Evolutionary conservation across 192 early-diverging fungal species (phyloP), one percentile per base, ranked within the genome.

Genomic region (Mortierella antarctica): DNA sequence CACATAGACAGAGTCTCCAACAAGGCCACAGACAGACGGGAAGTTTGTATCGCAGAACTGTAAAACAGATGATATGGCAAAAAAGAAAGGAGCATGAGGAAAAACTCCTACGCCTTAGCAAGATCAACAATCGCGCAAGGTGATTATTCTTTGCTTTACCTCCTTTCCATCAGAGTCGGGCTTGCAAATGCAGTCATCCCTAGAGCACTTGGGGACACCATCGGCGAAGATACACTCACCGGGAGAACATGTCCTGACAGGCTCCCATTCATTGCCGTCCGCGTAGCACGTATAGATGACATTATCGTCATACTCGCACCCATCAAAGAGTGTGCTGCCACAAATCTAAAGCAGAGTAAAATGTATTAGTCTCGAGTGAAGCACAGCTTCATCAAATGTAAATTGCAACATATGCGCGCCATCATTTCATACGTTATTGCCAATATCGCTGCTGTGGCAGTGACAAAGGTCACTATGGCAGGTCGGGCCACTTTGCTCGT

Each of bases 41-140:
- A 64, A 64, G 49, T 64, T 64, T 10, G 20, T 31, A 23, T 49
- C 62, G 11, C 62, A 64, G 21, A 64, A 15, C 62, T 64, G 52
- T 4, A 9, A 51, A 15, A 13, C 14, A 40, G 0, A 8, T 15
- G n/a, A 17, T 1, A 52, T 1, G 51, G 20, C 20, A 5, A 40
- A 12, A 50, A 17, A 23, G 2, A n/a, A 18, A 6, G 15, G 47
- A 7, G 60, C 15, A 62, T 0, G 21, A 41, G 42, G 12, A 61
- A 46, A 47, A 18, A 7, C n/a, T 6, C 6, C 11, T 62, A 11
- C 44, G 12, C 5, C 8, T 47, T 39, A 7, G 21, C 2, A 7
- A 15, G n/a, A n/a, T n/a, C n/a, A 10, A 40, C 13, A 11, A 5
- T 18, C 4, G 39, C 49, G 31, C 3, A 3, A 31, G 3, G 31